These are phyloP conservation scores for Vitis hybrid DNA, from an alignment of 177 flowering plant genomes.

Conservation along the genomic window DNA sequence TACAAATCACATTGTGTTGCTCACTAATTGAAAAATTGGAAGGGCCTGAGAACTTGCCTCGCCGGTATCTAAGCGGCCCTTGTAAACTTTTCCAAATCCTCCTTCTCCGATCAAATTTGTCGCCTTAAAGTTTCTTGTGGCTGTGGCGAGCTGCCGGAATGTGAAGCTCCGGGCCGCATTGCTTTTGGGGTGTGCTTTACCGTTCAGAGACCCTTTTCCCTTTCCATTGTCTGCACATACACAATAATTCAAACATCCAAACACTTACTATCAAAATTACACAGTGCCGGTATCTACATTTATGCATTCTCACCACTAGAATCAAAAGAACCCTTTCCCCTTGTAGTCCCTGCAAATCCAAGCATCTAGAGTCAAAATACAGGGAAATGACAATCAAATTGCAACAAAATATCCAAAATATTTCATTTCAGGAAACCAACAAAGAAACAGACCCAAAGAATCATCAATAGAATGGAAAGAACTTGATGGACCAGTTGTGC, in stretches of 20 bases:
- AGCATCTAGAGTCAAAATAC: neutral
- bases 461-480: conserved; percentile 15
- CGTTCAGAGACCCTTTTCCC: conserved; percentile 16
- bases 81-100: conserved; percentile 67
- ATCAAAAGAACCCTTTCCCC: conserved; percentile 13
- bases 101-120: conserved; percentile 62
- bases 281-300: neutral
- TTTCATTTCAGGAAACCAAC: neutral
- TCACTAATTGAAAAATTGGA: too few species aligned
- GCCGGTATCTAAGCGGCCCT: conserved; percentile 50
- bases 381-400: neutral
- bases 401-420: neutral
- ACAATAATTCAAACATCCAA: neutral
- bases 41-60: conserved; percentile 28
- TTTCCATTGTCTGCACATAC: conserved; percentile 28
- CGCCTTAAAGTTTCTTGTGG: conserved; percentile 49
- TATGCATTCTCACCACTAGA: conserved; percentile 8
- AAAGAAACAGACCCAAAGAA: conserved; percentile 23
- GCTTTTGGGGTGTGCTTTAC: conserved; percentile 5
- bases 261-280: neutral
- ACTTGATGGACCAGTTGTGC: conserved; percentile 16
- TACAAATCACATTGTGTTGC: too few species aligned
- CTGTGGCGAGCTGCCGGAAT: conserved; percentile 51
- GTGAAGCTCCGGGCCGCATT: conserved; percentile 47
- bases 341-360: conserved; percentile 18